These are phyloP conservation scores for Scleromitrula shiraiana DNA, from an alignment of 2,329 filamentous ascomycete species.

Conservation along the genomic window DNA sequence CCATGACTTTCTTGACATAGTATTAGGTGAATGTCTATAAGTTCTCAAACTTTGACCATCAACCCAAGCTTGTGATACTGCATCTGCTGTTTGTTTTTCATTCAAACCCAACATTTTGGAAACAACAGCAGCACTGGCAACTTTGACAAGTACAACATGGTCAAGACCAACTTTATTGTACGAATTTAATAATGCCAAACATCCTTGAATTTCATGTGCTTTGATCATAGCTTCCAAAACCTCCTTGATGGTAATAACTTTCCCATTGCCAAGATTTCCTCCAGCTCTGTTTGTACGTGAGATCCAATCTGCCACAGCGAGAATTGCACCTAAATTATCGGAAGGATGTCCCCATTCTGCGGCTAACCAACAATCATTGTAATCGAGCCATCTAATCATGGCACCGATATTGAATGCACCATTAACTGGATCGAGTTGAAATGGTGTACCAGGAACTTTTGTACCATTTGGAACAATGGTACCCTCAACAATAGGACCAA, in stretches of 20 bases:
- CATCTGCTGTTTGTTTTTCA: constrained; percentile 88
- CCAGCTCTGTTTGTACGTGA: constrained; percentile 76
- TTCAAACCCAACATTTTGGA: constrained; percentile 88
- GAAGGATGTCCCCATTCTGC: constrained; percentile 99
- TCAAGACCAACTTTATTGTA: constrained; percentile 98
- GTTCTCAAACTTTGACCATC: constrained; percentile 94
- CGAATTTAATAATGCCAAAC: constrained; percentile 92
- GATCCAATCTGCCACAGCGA: constrained; percentile 95
- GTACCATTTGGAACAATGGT: constrained; percentile 88
- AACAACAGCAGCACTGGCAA: constrained; percentile 88
- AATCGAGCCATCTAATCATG: constrained; percentile 98
- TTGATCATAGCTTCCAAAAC: constrained; percentile 98
- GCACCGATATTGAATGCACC: constrained; percentile 98
- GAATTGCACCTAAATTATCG: constrained; percentile 94
- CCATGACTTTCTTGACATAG: constrained; percentile 99
- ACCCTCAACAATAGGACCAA: constrained; percentile 85
- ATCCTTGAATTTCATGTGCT: constrained; percentile 98
- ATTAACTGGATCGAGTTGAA: constrained; percentile 90
- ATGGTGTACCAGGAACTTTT: constrained; percentile 83
- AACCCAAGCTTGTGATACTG: constrained; percentile 94
- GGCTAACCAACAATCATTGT: constrained; percentile 99
- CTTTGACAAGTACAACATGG: constrained; percentile 97
- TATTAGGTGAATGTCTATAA: constrained; percentile 96
- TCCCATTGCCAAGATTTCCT: constrained; percentile 76
- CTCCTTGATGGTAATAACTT: constrained; percentile 81